Evolutionary conservation across 2,329 filamentous ascomycete species (phyloP), one percentile per base, ranked within the genome.

Genomic region (Sclerotinia borealis): DNA sequence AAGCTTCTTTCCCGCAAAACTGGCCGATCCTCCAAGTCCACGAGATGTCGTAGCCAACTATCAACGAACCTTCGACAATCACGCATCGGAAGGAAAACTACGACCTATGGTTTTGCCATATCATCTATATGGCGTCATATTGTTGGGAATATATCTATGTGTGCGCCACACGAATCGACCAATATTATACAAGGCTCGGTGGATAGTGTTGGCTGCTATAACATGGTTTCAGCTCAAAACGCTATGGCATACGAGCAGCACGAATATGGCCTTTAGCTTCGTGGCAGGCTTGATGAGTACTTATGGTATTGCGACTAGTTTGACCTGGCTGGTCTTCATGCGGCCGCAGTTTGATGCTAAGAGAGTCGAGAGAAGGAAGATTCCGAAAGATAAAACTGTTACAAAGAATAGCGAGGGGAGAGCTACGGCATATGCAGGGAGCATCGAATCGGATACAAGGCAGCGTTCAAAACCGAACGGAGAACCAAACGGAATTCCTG

Each of bases 311-410:
- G 71, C 86, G 22, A 79, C 78, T 74, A 77, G 73, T 41, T 69
- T 81, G 61, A 78, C 79, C 25, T 71, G 84, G 69, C 72, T 88
- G 29, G 72, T 87, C 1, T 83, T 82, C 75, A 81, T 77, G 51
- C 75, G 77, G 22, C 83, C 84, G 4, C 85, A 87, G 72, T 81
- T 80, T 71, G 81, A 85, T 25, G 80, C 80, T 0, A 83, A 79
- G 65, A 79, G 85, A 66, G 66, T 75, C 10, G 64, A 72, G 59
- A 70, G 65, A 60, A 78, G 75, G 68, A 68, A 71, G 66, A 36
- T 39, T 27, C 34, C 17, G 43, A 47, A 37, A 19, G 47, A 59
- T 22, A 10, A 31, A 37, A n/a, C 9, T 43, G 13, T 10, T n/a
- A 13, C 41, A 34, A 2, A 25, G 39, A 22, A 36, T 31, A 34